Percentiles rank a stretch among this genome's conserved stretches.
These are phyloP conservation scores for Chlorella ohadii DNA, from an alignment of 139 green algal species.

Conservation along the genomic window DNA sequence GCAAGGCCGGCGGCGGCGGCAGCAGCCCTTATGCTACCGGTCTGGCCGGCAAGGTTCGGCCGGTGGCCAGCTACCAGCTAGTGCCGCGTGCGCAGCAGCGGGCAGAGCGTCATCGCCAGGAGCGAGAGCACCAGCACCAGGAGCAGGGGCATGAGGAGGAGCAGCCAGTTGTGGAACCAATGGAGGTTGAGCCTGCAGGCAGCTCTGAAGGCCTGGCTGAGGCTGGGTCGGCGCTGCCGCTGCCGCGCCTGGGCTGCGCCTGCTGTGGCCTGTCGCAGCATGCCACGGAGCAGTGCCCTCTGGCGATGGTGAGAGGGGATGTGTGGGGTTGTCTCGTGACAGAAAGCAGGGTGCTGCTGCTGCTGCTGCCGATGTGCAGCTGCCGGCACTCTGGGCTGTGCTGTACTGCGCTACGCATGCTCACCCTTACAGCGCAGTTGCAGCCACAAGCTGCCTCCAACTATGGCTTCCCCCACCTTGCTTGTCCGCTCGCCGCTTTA, in stretches of 20 bases:
- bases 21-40: not conserved
- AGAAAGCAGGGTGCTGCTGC: no score
- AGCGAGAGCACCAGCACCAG: not conserved
- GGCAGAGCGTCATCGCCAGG: not conserved
- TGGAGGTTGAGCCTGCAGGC: not conserved
- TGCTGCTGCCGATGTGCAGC: no score
- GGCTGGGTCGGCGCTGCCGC: not conserved
- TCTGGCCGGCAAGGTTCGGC: not conserved
- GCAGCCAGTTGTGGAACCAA: not conserved
- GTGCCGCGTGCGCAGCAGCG: not conserved
- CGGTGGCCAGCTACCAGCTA: not conserved
- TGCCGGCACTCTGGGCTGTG: no score
- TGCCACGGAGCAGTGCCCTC: slow-evolving; percentile 22
- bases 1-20: not conserved
- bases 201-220: not conserved
- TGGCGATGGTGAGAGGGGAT: not conserved
- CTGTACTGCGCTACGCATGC: no score
- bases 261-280: slow-evolving; percentile 17
- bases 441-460: no score
- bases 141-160: not conserved
- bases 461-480: no score
- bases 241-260: slow-evolving; percentile 14
- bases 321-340: no score
- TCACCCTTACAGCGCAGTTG: no score
- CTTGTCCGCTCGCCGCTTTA: no score